Percentiles rank a stretch among this genome's conserved stretches.
These are phyloP conservation scores for Hapsidospora chrysogenum DNA, from an alignment of 495 filamentous ascomycete species.

Conservation along the genomic window DNA sequence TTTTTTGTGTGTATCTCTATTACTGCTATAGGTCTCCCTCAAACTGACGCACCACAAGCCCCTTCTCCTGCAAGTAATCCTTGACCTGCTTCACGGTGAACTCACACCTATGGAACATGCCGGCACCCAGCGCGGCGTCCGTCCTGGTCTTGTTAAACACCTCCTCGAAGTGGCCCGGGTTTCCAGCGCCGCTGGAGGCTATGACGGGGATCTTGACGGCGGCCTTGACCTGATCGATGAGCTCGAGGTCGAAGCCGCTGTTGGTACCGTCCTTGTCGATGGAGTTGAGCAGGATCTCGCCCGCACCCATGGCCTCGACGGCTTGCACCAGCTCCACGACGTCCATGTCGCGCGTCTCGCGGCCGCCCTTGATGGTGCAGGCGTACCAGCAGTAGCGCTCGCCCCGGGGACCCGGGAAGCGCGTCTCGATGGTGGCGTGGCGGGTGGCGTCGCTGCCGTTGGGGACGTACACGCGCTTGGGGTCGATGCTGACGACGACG, in stretches of 20 bases:
- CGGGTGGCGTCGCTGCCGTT: conserved; percentile 45
- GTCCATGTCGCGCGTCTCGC: conserved; percentile 81
- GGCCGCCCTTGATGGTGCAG: conserved; percentile 87
- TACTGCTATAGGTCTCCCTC: conserved; percentile 30
- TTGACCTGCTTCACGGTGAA: conserved; percentile 95
- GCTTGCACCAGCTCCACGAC: conserved; percentile 73
- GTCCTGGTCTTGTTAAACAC: conserved; percentile 74
- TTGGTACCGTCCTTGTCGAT: conserved; percentile 96
- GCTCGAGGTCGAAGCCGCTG: conserved; percentile 84
- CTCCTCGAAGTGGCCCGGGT: conserved; percentile 77
- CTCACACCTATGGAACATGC: conserved; percentile 94
- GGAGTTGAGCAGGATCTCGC: conserved; percentile 90
- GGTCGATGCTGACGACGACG: conserved; percentile 91
- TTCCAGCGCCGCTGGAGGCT: conserved; percentile 84
- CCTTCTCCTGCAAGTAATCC: conserved; percentile 50
- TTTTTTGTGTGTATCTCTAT: neutral
- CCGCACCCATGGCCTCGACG: conserved; percentile 90
- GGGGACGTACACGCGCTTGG: conserved; percentile 74
- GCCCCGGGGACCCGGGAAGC: conserved; percentile 50
- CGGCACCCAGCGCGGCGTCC: conserved; percentile 86
- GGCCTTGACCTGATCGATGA: conserved; percentile 73
- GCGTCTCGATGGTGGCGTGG: conserved; percentile 64
- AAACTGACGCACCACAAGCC: conserved; percentile 58
- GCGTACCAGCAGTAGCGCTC: conserved; percentile 92
- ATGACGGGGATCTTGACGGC: conserved; percentile 84